These are phyloP conservation scores for Ochromonadaceae sp. DNA, from an alignment of 352 stramenopile genomes.

Conservation along the genomic window DNA sequence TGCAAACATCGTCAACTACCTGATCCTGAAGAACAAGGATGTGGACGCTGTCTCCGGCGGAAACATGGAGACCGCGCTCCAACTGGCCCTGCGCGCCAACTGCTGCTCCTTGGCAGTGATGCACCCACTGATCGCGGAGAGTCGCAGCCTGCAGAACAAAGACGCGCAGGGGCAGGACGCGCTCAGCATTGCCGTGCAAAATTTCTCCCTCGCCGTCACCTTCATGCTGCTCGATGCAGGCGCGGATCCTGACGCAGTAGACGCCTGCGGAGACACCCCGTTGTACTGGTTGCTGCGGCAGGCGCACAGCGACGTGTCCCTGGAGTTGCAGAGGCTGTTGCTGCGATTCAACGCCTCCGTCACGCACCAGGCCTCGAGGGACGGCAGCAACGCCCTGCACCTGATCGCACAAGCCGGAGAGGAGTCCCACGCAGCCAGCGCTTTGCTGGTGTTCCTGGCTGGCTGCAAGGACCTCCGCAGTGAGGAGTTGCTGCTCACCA, in stretches of 20 bases:
- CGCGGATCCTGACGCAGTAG: not conserved
- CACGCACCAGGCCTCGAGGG: too few species aligned
- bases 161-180: not conserved
- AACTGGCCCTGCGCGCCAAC: too few species aligned
- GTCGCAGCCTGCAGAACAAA: not conserved
- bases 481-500: too few species aligned
- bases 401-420: not conserved
- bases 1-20: too few species aligned
- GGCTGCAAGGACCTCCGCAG: too few species aligned
- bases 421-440: not conserved
- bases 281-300: slow-evolving; percentile 6
- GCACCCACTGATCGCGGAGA: not conserved
- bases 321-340: not conserved
- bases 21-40: too few species aligned
- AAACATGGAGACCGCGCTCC: too few species aligned
- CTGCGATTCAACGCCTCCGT: not conserved
- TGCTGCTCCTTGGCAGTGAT: too few species aligned
- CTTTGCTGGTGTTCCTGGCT: not conserved
- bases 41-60: too few species aligned
- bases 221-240: not conserved
- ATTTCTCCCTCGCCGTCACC: not conserved
- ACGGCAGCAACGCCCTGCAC: not conserved
- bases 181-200: not conserved
- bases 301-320: not conserved
- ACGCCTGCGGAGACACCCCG: not conserved